Base-by-base conservation (phyloP, 1,284 basidiomycete genomes). In the Pholiota adiposa region DNA sequence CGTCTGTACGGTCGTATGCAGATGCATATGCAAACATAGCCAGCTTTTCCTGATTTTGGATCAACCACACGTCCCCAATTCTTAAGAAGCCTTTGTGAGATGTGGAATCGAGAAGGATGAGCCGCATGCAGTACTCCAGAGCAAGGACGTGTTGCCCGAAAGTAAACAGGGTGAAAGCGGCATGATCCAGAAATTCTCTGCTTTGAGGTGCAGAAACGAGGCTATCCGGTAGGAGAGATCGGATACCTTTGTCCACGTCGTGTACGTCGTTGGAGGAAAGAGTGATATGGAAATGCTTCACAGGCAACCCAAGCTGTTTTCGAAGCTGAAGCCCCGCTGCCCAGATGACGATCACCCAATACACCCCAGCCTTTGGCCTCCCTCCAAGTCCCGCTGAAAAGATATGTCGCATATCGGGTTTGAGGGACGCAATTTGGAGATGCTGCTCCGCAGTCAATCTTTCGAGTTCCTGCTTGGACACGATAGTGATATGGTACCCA, bases 201-300 rank as follows among this genome's bases (percentile, higher is more conserved):
- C 51, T 27, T 7, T 68, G 62, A n/a, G 69, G 61, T 14, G 71
- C 67, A 4, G 73, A 72, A 51, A 73, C 68, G 44, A 76, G 72
- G 3, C 66, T 70, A 8, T 27, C 44, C 5, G n/a, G n/a, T 23
- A 82, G 60, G 4, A 86, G 72, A 0, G 80, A 77, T 21, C 73
- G 64, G 46, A 83, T 65, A 4, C 80, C 80, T 68, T 84, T 83
- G 67, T 82, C 77, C 59, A 81, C 70, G 43, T 73, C 72, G 61
- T 81, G 78, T 55, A 78, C 72, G 60, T 84, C 79, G 5, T 66
- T 65, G 3, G 66, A 59, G 9, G 81, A 79, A 14, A 87, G 72
- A 3, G 79, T 81, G 63, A 87, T 79, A 67, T 87, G 82, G 65
- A 86, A 87, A 25, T 84, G 73, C 65, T 83, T 84, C 2, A 78